These are phyloP conservation scores for Salix suchowensis DNA, from an alignment of 345 rosid species.

Conservation along the genomic window DNA sequence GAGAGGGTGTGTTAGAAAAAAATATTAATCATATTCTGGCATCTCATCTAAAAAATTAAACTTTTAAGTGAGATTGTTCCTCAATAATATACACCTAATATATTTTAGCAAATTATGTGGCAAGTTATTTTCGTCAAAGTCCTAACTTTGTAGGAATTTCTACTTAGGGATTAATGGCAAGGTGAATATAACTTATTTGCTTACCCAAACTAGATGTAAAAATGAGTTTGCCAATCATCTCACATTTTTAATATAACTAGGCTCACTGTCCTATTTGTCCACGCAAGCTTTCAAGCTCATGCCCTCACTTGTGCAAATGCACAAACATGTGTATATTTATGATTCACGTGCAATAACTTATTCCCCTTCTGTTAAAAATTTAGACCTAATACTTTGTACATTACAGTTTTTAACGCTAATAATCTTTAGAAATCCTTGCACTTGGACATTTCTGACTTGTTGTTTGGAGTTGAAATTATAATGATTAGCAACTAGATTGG, in stretches of 20 bases:
- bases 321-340: background rate
- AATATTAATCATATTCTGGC: too few species aligned
- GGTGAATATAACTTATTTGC: background rate
- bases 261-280: background rate
- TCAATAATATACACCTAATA: too few species aligned
- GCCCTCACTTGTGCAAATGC: background rate
- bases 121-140: background rate
- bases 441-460: slow-evolving; percentile 15
- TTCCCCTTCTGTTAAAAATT: background rate
- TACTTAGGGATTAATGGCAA: background rate
- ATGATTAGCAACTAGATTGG: too few species aligned
- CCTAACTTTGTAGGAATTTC: background rate
- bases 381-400: background rate
- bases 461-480: background rate
- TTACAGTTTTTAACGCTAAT: background rate
- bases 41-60: too few species aligned
- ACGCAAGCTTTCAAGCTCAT: background rate
- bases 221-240: background rate
- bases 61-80: too few species aligned
- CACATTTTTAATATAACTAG: background rate
- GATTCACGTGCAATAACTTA: background rate
- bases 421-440: background rate
- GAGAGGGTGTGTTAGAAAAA: too few species aligned
- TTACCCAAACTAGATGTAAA: background rate
- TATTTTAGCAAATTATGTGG: background rate